Evolutionary conservation across 257 asterid species (phyloP), one percentile per base, ranked within the genome.

Genomic region (Lycium ferocissimum): DNA sequence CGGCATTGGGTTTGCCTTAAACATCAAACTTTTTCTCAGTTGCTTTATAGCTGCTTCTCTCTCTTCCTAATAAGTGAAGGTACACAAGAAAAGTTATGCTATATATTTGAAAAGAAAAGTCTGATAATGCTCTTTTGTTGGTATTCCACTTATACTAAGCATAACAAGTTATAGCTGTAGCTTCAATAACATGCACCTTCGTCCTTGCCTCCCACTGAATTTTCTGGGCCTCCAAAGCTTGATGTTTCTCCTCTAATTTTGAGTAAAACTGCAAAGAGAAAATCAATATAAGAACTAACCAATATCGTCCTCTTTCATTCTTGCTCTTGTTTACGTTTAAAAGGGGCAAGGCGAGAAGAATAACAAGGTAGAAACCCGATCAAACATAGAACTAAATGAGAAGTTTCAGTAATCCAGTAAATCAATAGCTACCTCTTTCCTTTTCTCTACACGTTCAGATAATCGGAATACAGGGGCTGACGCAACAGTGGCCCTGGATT

Each of bases 1-100:
- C 71, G 98, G 98, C 98, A 95, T 92, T 14, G 98, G 98, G 89
- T 85, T 91, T 80, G 98, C 98, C 91, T 94, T 95, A 84, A 95
- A 95, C 66, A 67, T 49, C 92, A 95, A 89, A 89, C 91, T 91
- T 86, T 89, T 95, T 84, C 98, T 88, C 76, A 94, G 90, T 90
- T 93, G 98, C 90, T 91, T 94, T 80, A 95, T 90, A 85, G 97
- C 94, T 61, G 92, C 91, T 84, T 93, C 94, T 57, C 86, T 85
- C 86, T 94, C 96, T 91, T 95, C 97, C 98, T 95, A 88, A 83
- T 81, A 54, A 88, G 83, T 62, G 70, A 85, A 49, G 12, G 85
- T 79, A 81, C 78, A 40, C 22, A 43, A 20, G 51, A 79, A 35
- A 85, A 72, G 61, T 40, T 20, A 66, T 56, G 33, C 47, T 20